Conservation (phyloP, 805 yeast species). For the Saturnispora sekii region DNA sequence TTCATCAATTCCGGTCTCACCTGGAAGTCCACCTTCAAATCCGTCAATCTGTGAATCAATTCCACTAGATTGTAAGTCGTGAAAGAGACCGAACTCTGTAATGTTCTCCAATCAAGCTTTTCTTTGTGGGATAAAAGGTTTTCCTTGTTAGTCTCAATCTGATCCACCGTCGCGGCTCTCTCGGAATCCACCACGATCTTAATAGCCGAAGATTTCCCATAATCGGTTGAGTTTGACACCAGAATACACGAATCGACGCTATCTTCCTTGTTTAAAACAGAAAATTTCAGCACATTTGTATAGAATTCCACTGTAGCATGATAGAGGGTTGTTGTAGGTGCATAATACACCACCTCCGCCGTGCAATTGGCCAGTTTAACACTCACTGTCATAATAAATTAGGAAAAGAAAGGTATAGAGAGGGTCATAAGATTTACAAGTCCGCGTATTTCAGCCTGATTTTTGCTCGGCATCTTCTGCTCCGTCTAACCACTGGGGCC, state of each 20-base stretch:
- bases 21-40: slow-evolving; percentile 34
- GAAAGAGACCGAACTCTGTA: slow-evolving; percentile 37
- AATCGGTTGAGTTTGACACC: slow-evolving; percentile 17
- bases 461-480: slow-evolving; percentile 31
- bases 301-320: slow-evolving; percentile 48
- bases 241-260: slow-evolving; percentile 25
- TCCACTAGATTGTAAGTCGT: slow-evolving; percentile 33
- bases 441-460: slow-evolving; percentile 1
- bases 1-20: slow-evolving; percentile 60
- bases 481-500: slow-evolving; percentile 67
- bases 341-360: slow-evolving; percentile 42
- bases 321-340: slow-evolving; percentile 37
- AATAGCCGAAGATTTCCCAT: slow-evolving; percentile 20
- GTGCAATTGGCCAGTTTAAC: slow-evolving; percentile 42
- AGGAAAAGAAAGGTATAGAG: neutral
- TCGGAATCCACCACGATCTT: slow-evolving; percentile 18
- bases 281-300: slow-evolving; percentile 33
- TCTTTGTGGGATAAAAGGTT: slow-evolving; percentile 21
- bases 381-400: slow-evolving; percentile 3
- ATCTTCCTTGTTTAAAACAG: slow-evolving; percentile 11
- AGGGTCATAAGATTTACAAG: neutral
- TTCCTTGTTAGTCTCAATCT: slow-evolving; percentile 20
- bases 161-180: slow-evolving; percentile 20
- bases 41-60: slow-evolving; percentile 28
- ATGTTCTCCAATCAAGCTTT: slow-evolving; percentile 42